Percentiles rank a stretch among this genome's conserved stretches.
These are phyloP conservation scores for Cucurbita ficifolia DNA, from an alignment of 306 rosid species.

Conservation along the genomic window DNA sequence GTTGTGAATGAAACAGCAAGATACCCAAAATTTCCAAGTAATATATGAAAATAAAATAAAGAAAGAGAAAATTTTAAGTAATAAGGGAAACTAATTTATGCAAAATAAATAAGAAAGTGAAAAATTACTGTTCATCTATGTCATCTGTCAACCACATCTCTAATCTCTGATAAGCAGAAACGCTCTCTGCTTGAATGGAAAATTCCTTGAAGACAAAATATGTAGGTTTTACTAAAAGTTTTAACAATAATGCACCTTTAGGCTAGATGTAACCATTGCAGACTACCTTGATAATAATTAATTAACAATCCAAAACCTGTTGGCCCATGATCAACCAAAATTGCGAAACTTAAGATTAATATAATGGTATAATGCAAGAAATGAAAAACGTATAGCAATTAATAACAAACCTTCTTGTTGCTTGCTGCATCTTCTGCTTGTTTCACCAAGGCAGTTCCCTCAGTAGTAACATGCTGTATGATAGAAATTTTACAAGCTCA, in stretches of 20 bases:
- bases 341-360: neutral
- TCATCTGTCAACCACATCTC: neutral
- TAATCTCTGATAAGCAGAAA: neutral
- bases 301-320: neutral
- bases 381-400: constrained; percentile 1
- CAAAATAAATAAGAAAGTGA: neutral
- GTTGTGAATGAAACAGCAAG: neutral
- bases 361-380: neutral
- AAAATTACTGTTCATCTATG: neutral
- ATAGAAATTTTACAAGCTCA: constrained; percentile 9
- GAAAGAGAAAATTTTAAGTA: neutral
- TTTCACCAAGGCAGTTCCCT: constrained; percentile 90
- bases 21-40: neutral
- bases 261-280: neutral
- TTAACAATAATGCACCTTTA: neutral
- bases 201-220: neutral
- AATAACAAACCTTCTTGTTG: constrained; percentile 55
- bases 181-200: neutral
- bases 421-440: constrained; percentile 96
- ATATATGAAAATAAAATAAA: neutral
- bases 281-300: neutral
- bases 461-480: constrained; percentile 80
- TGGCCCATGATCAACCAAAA: neutral
- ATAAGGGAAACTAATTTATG: neutral
- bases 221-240: neutral